Evolutionary conservation across 257 asterid species (phyloP).

Genomic region (Solanum neorickii): DNA sequence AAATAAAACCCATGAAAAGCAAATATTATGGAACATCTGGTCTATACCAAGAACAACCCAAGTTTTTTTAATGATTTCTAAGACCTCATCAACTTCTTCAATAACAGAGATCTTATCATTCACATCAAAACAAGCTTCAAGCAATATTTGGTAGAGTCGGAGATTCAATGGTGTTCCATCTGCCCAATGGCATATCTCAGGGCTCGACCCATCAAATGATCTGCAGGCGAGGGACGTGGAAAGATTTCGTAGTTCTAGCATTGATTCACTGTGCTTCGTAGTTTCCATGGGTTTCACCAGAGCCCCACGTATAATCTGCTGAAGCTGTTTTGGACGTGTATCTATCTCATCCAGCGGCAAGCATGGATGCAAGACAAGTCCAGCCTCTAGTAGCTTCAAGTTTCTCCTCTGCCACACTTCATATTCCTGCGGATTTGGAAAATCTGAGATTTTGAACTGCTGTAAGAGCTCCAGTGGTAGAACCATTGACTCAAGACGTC

Average conservation of each 20-base stretch:
- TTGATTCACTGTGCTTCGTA: constrained; percentile 51
- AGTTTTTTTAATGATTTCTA: constrained; percentile 73
- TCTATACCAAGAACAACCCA: constrained; percentile 74
- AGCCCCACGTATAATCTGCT: constrained; percentile 41
- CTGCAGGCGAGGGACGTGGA: constrained; percentile 62
- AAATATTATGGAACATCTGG: constrained; percentile 59
- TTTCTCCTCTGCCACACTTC: constrained; percentile 64
- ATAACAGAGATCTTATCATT: constrained; percentile 51
- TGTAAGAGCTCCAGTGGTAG: constrained; percentile 81
- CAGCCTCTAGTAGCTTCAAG: constrained; percentile 72
- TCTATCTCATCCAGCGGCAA: constrained; percentile 47
- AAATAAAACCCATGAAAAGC: constrained; percentile 72
- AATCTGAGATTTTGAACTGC: constrained; percentile 54
- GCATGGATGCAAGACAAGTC: constrained; percentile 63
- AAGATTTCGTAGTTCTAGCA: constrained; percentile 37
- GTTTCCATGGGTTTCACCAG: constrained; percentile 53
- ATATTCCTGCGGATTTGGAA: constrained; percentile 46
- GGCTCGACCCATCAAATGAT: constrained; percentile 60
- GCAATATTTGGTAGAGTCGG: constrained; percentile 48
- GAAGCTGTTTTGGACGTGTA: constrained; percentile 38
- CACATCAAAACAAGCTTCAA: constrained; percentile 77
- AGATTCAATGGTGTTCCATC: constrained; percentile 82
- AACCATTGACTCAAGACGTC: constrained; percentile 61
- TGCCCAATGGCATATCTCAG: constrained; percentile 89
- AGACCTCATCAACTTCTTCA: constrained; percentile 84